Percentiles rank a stretch among this genome's conserved stretches.
phyloP scores from a whole-genome alignment of 176 grass and related monocot species.

The Oryza meridionalis region DNA sequence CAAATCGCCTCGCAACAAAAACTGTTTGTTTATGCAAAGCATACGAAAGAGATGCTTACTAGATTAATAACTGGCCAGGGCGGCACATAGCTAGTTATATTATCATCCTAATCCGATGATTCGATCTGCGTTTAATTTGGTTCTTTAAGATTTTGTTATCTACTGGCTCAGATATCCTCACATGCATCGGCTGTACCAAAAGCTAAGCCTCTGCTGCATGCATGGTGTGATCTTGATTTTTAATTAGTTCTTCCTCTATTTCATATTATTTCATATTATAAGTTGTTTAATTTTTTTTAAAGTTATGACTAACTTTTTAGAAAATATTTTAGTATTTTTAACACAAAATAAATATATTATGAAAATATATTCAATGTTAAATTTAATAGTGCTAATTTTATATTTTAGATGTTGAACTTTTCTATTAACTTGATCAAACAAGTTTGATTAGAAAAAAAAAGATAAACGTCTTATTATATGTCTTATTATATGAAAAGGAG shows the following conservation, averaged over 20 bases:
- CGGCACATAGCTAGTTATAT: background rate
- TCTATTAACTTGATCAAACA: too few species aligned
- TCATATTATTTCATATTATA: too few species aligned
- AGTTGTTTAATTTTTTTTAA: too few species aligned
- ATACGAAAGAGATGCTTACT: background rate
- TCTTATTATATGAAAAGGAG: too few species aligned
- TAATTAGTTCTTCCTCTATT: background rate
- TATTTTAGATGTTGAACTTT: too few species aligned
- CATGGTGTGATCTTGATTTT: background rate
- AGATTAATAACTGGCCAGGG: background rate
- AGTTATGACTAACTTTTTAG: too few species aligned
- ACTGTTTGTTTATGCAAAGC: conserved; percentile 1
- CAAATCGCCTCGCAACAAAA: background rate
- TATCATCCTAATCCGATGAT: background rate
- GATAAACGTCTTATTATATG: too few species aligned
- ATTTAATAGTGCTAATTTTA: too few species aligned
- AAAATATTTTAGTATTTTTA: too few species aligned
- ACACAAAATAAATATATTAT: too few species aligned
- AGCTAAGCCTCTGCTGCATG: background rate
- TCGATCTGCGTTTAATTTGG: background rate
- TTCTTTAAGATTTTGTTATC: background rate
- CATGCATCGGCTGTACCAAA: background rate
- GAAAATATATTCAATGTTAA: too few species aligned
- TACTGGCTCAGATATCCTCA: background rate
- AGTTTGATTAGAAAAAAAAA: too few species aligned